Evolutionary conservation across 2,329 filamentous ascomycete genomes (phyloP), one percentile per base, ranked within the genome.

Genomic region (Ampelomyces quisqualis): DNA sequence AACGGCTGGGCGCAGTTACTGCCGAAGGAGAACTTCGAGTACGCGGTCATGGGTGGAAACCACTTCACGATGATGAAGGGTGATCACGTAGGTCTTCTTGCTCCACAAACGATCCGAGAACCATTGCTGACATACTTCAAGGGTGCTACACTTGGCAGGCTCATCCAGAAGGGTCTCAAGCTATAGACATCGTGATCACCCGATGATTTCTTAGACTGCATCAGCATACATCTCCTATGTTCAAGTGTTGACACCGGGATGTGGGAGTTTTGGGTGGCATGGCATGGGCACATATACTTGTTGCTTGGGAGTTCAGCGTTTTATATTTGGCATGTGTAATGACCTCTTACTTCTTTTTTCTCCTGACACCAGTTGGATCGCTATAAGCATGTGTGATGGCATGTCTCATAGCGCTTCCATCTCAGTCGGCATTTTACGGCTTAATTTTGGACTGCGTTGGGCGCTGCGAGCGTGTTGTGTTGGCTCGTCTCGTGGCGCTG

Each of bases 11-110:
- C 81, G 19, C 79, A 85, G 64, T 81, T 82, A 28, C 69, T 86
- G 26, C 79, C 81, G 37, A 60, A 71, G 34, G 69, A 76, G 38
- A 84, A 81, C 67, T 82, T 86, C 70, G 73, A 73, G 34, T 83
- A 78, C 50, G 76, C 76, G 39, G 80, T 84, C 57, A 85, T 86
- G 80, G 79, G 79, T 11, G 85, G 83, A 2, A 85, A 88, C 58
- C 84, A 88, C 69, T 88, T 88, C 69, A 81, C 77, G 14, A 88
- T 88, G 84, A 87, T 88, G 82, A 81, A 84, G 64, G 81, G 80
- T 47, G 68, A 70, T 36, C 61, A 70, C 48, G 74, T 75, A 67
- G 71, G 70, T 65, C 32, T 4, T 2, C 11, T 22, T 19, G 18
- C 6, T 28, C 13, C 18, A 32, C 6, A 7, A 3, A 22, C 21